These are phyloP conservation scores for Lachnellula suecica DNA, from an alignment of 2,329 filamentous ascomycete genomes.

Conservation along the genomic window DNA sequence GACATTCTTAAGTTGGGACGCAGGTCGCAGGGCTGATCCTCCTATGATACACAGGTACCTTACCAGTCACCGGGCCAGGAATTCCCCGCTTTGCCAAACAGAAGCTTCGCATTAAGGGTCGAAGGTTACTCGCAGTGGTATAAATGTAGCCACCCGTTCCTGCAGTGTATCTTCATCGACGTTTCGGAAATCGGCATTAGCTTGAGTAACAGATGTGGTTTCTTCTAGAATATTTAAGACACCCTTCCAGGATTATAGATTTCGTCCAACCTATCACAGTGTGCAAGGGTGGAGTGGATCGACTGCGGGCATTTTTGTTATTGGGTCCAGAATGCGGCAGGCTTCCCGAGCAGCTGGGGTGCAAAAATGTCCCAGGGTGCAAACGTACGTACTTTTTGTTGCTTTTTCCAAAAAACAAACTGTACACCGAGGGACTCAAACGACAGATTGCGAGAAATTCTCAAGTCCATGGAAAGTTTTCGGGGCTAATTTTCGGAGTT, in stretches of 20 bases:
- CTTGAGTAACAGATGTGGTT: constrained; percentile 20
- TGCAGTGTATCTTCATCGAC: constrained; percentile 29
- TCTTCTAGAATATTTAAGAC: constrained; percentile 8
- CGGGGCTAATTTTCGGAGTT: constrained; percentile 10
- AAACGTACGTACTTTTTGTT: constrained; percentile 13
- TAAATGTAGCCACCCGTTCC: constrained; percentile 30
- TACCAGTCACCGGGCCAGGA: constrained; percentile 12
- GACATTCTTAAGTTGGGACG: constrained; percentile 16
- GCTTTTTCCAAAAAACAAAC: constrained; percentile 22
- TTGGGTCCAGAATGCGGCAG: constrained; percentile 5
- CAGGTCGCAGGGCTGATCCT: constrained; percentile 29
- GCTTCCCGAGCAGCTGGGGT: constrained; percentile 11
- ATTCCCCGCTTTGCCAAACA: constrained; percentile 18
- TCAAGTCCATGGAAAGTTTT: constrained; percentile 8
- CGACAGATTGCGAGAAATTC: not conserved
- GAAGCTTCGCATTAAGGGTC: constrained; percentile 24
- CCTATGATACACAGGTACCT: constrained; percentile 3
- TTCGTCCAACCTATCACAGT: constrained; percentile 20
- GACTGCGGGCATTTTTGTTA: constrained; percentile 6
- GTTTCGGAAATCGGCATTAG: constrained; percentile 17
- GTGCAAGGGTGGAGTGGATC: constrained; percentile 9
- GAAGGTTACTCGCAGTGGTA: constrained; percentile 17
- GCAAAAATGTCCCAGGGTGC: not conserved
- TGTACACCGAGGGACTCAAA: constrained; percentile 7
- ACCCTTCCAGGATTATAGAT: constrained; percentile 12